Conservation (phyloP, 306 rosid genomes). For the Cucumis hystrix region DNA sequence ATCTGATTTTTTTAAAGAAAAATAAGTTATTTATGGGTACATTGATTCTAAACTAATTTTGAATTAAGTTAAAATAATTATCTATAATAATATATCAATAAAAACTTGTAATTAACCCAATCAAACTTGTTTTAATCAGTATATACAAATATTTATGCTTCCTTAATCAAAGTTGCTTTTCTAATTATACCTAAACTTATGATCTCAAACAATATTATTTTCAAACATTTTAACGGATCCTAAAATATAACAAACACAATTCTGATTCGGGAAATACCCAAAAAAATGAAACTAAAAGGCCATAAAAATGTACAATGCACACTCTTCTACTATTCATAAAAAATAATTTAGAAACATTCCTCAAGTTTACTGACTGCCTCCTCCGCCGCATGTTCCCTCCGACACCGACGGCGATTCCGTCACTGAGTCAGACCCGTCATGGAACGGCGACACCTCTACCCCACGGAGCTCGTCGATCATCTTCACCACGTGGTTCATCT, state of each 20-base stretch:
- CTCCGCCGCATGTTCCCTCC: conserved; percentile 35
- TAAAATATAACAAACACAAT: background rate
- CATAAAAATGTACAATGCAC: background rate
- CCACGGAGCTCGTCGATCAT: conserved; percentile 73
- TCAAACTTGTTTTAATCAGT: too few species aligned
- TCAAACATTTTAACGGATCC: background rate
- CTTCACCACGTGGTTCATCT: conserved; percentile 65
- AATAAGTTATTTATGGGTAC: background rate
- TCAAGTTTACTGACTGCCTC: conserved; percentile 8
- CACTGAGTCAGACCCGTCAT: conserved; percentile 37
- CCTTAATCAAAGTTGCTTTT: too few species aligned
- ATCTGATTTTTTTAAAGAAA: background rate
- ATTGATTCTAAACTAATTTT: background rate
- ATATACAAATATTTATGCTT: too few species aligned
- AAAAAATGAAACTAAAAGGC: background rate
- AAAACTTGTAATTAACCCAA: too few species aligned
- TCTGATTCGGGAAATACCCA: background rate
- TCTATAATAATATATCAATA: too few species aligned
- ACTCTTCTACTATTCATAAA: background rate
- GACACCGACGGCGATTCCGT: conserved; percentile 43
- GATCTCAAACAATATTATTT: background rate
- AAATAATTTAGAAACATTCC: background rate
- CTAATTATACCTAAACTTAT: too few species aligned
- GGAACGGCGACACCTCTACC: conserved; percentile 32
- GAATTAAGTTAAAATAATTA: background rate